Percentiles rank a stretch among this genome's conserved stretches.
Conservation (phyloP, 345 rosid genomes). For the Ceriops decandra region DNA sequence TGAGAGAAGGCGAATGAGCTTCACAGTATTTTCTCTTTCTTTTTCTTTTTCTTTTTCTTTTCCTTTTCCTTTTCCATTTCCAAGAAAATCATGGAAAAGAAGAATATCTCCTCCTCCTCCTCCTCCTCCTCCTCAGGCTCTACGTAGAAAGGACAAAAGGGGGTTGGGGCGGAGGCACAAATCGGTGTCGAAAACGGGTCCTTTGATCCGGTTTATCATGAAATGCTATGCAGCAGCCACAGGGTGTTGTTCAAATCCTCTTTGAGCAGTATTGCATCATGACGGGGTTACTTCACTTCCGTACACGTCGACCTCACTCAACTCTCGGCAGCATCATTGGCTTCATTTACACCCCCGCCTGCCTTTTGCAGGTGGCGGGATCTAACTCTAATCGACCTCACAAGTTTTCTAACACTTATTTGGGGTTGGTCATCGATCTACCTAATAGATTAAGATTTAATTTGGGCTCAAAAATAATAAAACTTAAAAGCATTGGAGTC, state of each 20-base stretch:
- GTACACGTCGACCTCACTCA: slow-evolving; percentile 67
- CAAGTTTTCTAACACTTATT: no score
- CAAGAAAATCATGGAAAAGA: not conserved
- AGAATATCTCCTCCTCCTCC: not conserved
- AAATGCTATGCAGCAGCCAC: slow-evolving; percentile 82
- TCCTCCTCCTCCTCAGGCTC: no score
- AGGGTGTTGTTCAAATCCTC: slow-evolving; percentile 81
- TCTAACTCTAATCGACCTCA: no score
- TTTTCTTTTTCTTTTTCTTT: no score
- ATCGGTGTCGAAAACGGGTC: slow-evolving; percentile 61
- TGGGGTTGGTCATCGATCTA: no score
- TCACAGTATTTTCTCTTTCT: no score
- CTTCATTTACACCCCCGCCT: slow-evolving; percentile 27
- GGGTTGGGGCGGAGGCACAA: slow-evolving; percentile 85
- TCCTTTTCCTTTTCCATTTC: no score
- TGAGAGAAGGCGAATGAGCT: no score
- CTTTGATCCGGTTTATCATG: slow-evolving; percentile 81
- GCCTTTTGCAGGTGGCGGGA: slow-evolving; percentile 5
- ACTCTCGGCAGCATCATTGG: slow-evolving; percentile 39
- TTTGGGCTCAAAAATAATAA: no score
- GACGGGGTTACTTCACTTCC: slow-evolving; percentile 63
- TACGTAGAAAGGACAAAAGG: slow-evolving; percentile 47
- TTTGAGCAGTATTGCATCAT: slow-evolving; percentile 74
- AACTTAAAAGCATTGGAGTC: no score
- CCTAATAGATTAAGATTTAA: no score